A percentile compares a stretch with the other conserved stretches of the same genome.
phyloP scores from a whole-genome alignment of 345 rosid species.

The Conringia planisiliqua region DNA sequence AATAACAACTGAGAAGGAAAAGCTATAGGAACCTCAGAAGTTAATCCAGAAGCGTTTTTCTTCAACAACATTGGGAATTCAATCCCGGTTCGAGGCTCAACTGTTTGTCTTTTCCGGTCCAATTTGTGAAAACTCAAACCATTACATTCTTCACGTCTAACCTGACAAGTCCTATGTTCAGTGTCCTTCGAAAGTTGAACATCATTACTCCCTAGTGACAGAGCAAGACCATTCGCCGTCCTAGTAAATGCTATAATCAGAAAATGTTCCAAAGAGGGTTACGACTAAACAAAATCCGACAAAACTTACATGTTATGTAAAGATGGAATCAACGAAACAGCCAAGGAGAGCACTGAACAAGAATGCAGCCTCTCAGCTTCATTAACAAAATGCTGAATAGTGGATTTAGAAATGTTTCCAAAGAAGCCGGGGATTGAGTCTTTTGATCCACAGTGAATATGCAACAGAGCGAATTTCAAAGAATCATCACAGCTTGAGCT shows the following conservation, averaged over 20 bases:
- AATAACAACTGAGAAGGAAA: no score
- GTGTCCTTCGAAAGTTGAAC: constrained; percentile 32
- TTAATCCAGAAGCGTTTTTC: constrained; percentile 38
- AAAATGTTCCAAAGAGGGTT: neutral
- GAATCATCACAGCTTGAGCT: constrained; percentile 35
- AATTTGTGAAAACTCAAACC: constrained; percentile 51
- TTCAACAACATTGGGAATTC: constrained; percentile 71
- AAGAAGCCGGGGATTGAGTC: constrained; percentile 30
- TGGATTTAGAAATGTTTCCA: constrained; percentile 43
- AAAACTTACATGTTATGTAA: constrained; percentile 54
- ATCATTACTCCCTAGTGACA: constrained; percentile 42
- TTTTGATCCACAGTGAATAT: constrained; percentile 29
- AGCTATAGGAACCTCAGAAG: no score
- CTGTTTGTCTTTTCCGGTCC: constrained; percentile 45
- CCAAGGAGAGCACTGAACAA: constrained; percentile 58
- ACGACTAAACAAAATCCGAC: neutral
- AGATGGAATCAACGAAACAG: constrained; percentile 63
- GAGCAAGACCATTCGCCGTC: constrained; percentile 44
- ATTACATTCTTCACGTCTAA: constrained; percentile 39
- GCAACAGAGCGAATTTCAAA: constrained; percentile 34
- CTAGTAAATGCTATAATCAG: constrained; percentile 31
- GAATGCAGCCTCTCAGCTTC: constrained; percentile 62
- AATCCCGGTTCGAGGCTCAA: constrained; percentile 80
- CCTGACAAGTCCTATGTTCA: constrained; percentile 58
- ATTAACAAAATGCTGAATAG: constrained; percentile 44